phyloP scores from a whole-genome alignment of 2,329 filamentous ascomycete species.

The Diaporthe eres region DNA sequence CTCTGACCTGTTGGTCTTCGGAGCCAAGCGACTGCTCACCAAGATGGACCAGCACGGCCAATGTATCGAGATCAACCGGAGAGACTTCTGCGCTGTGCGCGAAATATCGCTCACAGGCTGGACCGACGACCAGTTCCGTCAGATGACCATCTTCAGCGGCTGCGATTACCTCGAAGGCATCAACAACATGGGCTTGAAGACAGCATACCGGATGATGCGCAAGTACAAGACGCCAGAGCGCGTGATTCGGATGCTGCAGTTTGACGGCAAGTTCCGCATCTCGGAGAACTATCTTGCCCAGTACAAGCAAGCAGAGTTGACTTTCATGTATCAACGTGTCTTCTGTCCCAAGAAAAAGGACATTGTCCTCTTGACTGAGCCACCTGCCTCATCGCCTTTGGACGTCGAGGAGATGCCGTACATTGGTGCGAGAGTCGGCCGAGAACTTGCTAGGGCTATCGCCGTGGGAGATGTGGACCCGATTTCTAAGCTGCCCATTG shows the following conservation, averaged over 20 bases:
- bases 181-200: slow-evolving; percentile 90
- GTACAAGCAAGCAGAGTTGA: slow-evolving; percentile 90
- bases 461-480: slow-evolving; percentile 89
- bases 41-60: slow-evolving; percentile 96
- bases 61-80: slow-evolving; percentile 90
- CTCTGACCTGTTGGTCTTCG: slow-evolving; percentile 95
- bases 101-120: slow-evolving; percentile 92
- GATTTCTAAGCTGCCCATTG: slow-evolving; percentile 81
- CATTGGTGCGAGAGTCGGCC: slow-evolving; percentile 81
- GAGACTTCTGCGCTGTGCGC: slow-evolving; percentile 88
- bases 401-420: slow-evolving; percentile 81
- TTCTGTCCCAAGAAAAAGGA: slow-evolving; percentile 82
- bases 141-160: slow-evolving; percentile 96
- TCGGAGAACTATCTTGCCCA: slow-evolving; percentile 84
- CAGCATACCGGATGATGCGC: slow-evolving; percentile 89
- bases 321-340: slow-evolving; percentile 94
- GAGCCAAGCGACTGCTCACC: slow-evolving; percentile 89
- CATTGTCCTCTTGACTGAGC: slow-evolving; percentile 82
- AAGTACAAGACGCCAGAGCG: slow-evolving; percentile 91
- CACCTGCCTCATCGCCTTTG: slow-evolving; percentile 67
- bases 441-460: slow-evolving; percentile 79
- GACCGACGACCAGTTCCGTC: slow-evolving; percentile 91
- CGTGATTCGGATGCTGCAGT: slow-evolving; percentile 85
- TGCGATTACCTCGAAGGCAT: slow-evolving; percentile 96
- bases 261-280: slow-evolving; percentile 87